Base-by-base conservation (phyloP, 192 early-diverging fungal species). In the Gamsiella multidivaricata region DNA sequence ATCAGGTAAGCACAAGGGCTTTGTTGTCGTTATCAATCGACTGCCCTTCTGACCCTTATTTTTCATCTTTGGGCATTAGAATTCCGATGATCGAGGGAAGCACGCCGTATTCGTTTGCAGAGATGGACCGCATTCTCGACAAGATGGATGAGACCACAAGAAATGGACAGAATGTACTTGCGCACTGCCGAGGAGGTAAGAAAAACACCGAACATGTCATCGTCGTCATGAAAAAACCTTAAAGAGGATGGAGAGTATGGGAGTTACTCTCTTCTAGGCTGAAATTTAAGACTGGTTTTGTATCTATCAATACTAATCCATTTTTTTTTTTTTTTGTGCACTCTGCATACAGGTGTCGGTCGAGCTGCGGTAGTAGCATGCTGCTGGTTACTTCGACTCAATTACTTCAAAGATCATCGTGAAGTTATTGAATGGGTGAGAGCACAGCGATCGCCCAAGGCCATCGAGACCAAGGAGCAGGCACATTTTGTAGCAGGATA, bases 301-400 rank as follows among this genome's bases (percentile, higher is more conserved):
- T 49, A 20, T 46, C 12, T 25, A 51, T 49, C n/a, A 45, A 6
- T 29, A 10, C 5, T 26, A 28, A 11, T 17, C 17, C 43, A 29
- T 55, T 46, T 46, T 46, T 43, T 15, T 26, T 43, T 37, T 67
- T 46, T 36, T 57, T 54, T 63, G 29, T 61, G n/a, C 42, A 20
- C 47, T 47, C 9, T 34, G 18, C 17, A 50, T 32, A 1, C 34
- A 87, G 91, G 92, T 29, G 86, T 94, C 26, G 92, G 92, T 22
- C 76, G 92, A 37, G 92, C 92, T 12, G 92, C 90, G 3, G 60
- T 94, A n/a, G 82, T 94, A 43, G 92, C 91, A 0, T 91, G 91
- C 64, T 94, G 92, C 51, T 91, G 87, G 81, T 63, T 94, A 37
- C 54, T 94, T 12, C 65, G 88, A 25, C 83, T 82, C 29, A 66